These are phyloP conservation scores for Fusarium sp. DNA, from an alignment of 2,329 filamentous ascomycete genomes.

Conservation along the genomic window DNA sequence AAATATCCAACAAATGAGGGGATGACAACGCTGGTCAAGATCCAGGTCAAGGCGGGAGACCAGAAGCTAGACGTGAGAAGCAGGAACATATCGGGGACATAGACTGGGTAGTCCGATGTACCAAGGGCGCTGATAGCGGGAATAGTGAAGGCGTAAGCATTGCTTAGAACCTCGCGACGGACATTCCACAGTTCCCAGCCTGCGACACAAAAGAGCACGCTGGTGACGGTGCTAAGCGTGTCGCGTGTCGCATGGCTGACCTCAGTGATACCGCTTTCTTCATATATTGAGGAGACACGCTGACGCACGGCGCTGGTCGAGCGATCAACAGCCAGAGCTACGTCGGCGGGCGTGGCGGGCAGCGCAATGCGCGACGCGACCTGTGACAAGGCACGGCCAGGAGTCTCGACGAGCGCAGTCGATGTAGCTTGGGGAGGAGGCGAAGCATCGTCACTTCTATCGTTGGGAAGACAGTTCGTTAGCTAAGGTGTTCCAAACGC, in stretches of 20 bases:
- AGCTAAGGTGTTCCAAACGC: slow-evolving; percentile 25
- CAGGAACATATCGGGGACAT: slow-evolving; percentile 85
- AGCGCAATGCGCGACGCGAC: slow-evolving; percentile 76
- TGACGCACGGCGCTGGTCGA: slow-evolving; percentile 76
- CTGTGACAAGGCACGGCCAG: slow-evolving; percentile 67
- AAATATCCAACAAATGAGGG: slow-evolving; percentile 86
- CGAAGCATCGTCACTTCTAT: slow-evolving; percentile 51
- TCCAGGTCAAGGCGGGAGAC: slow-evolving; percentile 85
- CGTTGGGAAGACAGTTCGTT: slow-evolving; percentile 20
- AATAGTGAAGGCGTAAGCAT: slow-evolving; percentile 80
- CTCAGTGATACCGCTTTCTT: slow-evolving; percentile 77
- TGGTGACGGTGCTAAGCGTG: slow-evolving; percentile 78
- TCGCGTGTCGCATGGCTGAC: slow-evolving; percentile 77
- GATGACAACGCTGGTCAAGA: slow-evolving; percentile 77
- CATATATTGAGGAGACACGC: slow-evolving; percentile 75
- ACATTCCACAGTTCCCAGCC: slow-evolving; percentile 80
- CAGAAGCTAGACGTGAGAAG: slow-evolving; percentile 86
- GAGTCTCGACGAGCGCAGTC: slow-evolving; percentile 64
- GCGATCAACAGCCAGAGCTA: slow-evolving; percentile 83
- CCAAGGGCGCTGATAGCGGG: slow-evolving; percentile 72
- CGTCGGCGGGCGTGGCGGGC: slow-evolving; percentile 83
- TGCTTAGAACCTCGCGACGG: slow-evolving; percentile 78
- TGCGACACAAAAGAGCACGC: slow-evolving; percentile 78
- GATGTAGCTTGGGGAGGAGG: slow-evolving; percentile 55
- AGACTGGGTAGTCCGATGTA: slow-evolving; percentile 72